Base-by-base conservation (phyloP, 2,329 filamentous ascomycete species). In the Elsinoe ampelina region DNA sequence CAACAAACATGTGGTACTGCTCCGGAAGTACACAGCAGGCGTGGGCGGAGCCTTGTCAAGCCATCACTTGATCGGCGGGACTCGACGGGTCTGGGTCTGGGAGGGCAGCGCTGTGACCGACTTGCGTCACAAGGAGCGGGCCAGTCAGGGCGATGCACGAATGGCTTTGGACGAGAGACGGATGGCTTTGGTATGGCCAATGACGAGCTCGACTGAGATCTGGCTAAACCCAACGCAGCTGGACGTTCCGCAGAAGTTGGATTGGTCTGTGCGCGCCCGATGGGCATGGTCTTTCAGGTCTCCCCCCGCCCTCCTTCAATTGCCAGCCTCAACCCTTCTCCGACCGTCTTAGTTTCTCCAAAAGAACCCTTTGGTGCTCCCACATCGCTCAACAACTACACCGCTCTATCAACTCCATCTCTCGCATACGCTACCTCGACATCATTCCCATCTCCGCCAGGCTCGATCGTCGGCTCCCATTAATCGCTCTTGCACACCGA, bases 321-420 rank as follows among this genome's bases (percentile, higher is more conserved):
- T 38, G 26, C 48, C 48, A 52, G 48, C 48, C 48, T 52, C 48
- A 52, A 52, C 48, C 48, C 48, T 50, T 52, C 48, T 52, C 48
- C 48, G 32, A 39, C 41, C 41, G 19, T 45, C 48, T 39, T 39
- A n/a, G 48, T 39, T 52, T 52, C 19, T 26, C 19, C 48, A 19
- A 52, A 36, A 45, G 41, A 26, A 38, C 32, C 48, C 48, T 51
- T 51, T 39, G 48, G 12, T 34, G 20, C 34, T 34, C 48, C 10
- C 26, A 38, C 34, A 22, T 52, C 48, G 19, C 17, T 20, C 35
- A 26, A 38, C 32, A 38, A 38, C 48, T 26, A 52, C 48, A 34
- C 48, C 17, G 48, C 48, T 52, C 48, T 5, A 39, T n/a, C 15
- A 17, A 36, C 17, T 20, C 48, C 17, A 52, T 13, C 10, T 12